Percentiles rank a stretch among this genome's conserved stretches.
Conservation (phyloP, 345 rosid species). For the Bruguiera sexangula region DNA sequence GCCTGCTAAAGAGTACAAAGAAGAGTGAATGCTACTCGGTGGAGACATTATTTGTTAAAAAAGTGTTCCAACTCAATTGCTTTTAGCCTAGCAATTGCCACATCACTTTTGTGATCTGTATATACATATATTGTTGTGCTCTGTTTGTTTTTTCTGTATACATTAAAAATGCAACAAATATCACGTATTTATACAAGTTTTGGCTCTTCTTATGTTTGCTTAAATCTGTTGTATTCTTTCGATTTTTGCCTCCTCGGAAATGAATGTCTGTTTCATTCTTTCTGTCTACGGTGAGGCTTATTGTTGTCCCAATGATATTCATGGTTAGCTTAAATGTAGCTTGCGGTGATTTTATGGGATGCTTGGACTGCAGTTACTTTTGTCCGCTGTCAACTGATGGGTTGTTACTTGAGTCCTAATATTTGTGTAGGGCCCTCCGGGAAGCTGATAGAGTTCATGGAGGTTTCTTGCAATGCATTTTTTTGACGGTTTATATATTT, state of each 20-base stretch:
- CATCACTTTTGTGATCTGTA: conserved; percentile 5
- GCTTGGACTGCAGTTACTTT: too few species aligned
- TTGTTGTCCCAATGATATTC: too few species aligned
- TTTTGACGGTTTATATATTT: too few species aligned
- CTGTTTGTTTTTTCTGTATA: background rate
- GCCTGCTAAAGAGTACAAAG: conserved; percentile 17
- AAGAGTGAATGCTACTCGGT: background rate
- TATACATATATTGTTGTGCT: conserved; percentile 12
- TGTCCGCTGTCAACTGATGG: too few species aligned
- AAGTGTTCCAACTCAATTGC: background rate
- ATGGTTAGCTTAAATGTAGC: too few species aligned
- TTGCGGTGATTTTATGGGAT: too few species aligned
- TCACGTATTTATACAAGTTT: background rate
- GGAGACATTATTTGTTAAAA: background rate
- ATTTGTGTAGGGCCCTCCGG: too few species aligned
- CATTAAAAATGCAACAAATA: background rate
- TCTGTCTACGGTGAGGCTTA: too few species aligned
- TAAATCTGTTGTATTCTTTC: background rate
- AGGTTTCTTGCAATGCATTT: too few species aligned
- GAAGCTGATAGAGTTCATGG: too few species aligned
- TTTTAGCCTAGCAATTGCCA: background rate
- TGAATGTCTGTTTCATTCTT: too few species aligned
- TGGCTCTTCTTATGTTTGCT: background rate
- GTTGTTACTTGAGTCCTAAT: too few species aligned
- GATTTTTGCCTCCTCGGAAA: background rate